Percentiles rank a stretch among this genome's conserved stretches.
Conservation (phyloP, 2,329 filamentous ascomycete genomes). For the Fusarium verrucosum region DNA sequence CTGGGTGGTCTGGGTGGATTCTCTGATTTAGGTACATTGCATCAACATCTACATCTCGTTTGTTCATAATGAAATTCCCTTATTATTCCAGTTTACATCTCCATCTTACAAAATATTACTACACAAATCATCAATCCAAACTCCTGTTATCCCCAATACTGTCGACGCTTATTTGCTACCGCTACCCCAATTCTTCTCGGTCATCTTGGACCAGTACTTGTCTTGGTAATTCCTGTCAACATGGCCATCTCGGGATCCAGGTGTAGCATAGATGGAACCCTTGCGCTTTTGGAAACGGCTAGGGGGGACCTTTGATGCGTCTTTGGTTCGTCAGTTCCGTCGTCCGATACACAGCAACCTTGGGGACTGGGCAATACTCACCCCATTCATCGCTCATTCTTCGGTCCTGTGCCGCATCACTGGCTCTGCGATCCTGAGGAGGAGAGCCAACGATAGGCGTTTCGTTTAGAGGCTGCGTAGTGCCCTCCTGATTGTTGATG, state of each 20-base stretch:
- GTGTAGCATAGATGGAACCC: constrained; percentile 74
- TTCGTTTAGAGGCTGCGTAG: constrained; percentile 45
- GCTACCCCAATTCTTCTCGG: constrained; percentile 57
- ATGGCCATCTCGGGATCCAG: constrained; percentile 70
- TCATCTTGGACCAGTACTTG: constrained; percentile 69
- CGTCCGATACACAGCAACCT: neutral
- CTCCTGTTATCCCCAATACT: neutral
- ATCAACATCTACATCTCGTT: constrained; percentile 34
- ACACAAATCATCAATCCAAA: neutral
- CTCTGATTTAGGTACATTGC: constrained; percentile 27
- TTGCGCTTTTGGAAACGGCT: constrained; percentile 75
- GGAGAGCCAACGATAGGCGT: constrained; percentile 42
- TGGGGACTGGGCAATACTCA: constrained; percentile 42
- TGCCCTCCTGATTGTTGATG: constrained; percentile 39
- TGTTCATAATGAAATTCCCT: constrained; percentile 22
- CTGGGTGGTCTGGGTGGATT: neutral
- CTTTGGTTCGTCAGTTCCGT: constrained; percentile 47
- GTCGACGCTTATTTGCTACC: constrained; percentile 45
- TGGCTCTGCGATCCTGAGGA: constrained; percentile 30
- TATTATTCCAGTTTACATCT: constrained; percentile 8
- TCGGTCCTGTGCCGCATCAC: constrained; percentile 45
- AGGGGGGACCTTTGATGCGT: constrained; percentile 73
- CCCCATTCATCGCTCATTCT: constrained; percentile 60
- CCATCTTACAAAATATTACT: constrained; percentile 20
- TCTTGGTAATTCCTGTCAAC: constrained; percentile 67